These are phyloP conservation scores for Phenoliferia sp. DNA, from an alignment of 1,284 basidiomycete species.

Conservation along the genomic window DNA sequence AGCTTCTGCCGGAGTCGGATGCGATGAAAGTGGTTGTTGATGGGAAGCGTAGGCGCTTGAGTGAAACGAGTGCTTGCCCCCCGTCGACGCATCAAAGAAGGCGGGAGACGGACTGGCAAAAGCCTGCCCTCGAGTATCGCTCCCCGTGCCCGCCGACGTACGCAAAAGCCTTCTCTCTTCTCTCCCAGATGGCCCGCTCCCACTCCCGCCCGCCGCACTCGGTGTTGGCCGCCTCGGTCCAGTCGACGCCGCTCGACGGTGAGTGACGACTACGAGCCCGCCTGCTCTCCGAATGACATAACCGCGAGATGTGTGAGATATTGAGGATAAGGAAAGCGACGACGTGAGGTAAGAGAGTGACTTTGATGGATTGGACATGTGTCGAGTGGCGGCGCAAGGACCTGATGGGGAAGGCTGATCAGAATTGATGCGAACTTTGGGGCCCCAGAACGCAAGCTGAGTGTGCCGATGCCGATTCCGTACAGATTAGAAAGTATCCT, in stretches of 20 bases:
- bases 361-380: slow-evolving; percentile 20
- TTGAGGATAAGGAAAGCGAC: slow-evolving; percentile 20
- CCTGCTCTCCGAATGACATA: slow-evolving; percentile 1
- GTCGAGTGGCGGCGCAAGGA: neutral
- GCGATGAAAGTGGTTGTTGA: slow-evolving; percentile 10
- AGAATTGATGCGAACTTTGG: too few species aligned
- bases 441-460: too few species aligned
- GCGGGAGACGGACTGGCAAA: neutral
- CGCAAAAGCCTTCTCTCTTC: neutral
- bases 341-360: slow-evolving; percentile 21
- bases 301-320: slow-evolving; percentile 8
- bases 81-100: slow-evolving; percentile 2
- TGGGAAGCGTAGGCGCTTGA: neutral
- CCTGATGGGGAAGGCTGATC: neutral
- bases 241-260: slow-evolving; percentile 4
- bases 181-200: neutral
- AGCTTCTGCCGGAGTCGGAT: neutral
- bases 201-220: neutral
- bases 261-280: neutral
- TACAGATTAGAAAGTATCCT: too few species aligned
- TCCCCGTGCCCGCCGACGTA: neutral
- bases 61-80: slow-evolving; percentile 9
- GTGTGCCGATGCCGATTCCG: too few species aligned
- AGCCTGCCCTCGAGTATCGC: neutral
- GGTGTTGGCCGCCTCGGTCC: neutral